phyloP scores from a whole-genome alignment of 345 rosid genomes.

The Salix brachista region DNA sequence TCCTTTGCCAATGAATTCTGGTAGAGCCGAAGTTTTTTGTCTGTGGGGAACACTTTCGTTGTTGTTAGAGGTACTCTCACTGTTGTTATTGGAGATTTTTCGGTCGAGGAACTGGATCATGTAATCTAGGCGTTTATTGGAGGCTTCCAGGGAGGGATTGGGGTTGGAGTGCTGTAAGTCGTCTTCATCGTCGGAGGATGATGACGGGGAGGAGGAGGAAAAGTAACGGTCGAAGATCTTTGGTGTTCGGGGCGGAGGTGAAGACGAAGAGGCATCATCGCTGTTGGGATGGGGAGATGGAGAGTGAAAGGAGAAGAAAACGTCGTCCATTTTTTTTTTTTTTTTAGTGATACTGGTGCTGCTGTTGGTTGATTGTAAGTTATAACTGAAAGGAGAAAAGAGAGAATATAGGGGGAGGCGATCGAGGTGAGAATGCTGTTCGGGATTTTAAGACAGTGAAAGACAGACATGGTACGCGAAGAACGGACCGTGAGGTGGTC shows the following conservation, averaged over 20 bases:
- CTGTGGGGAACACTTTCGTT: background rate
- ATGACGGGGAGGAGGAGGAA: constrained; percentile 36
- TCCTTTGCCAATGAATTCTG: constrained; percentile 27
- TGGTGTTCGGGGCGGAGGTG: constrained; percentile 27
- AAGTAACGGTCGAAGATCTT: constrained; percentile 62
- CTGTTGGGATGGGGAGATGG: too few species aligned
- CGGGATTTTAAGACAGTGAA: background rate
- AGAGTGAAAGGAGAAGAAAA: background rate
- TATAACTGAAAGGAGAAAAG: background rate
- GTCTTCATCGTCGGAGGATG: constrained; percentile 41
- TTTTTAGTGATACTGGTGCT: too few species aligned
- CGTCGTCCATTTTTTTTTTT: constrained; percentile 1
- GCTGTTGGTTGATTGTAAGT: background rate
- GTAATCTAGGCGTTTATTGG: constrained; percentile 72
- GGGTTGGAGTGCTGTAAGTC: constrained; percentile 33
- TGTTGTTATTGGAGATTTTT: constrained; percentile 41
- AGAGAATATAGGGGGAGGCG: background rate
- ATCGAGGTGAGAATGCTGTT: background rate
- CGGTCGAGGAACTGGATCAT: constrained; percentile 91
- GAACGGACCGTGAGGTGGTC: background rate
- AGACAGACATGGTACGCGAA: background rate
- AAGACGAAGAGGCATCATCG: background rate
- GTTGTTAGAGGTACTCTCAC: constrained; percentile 1
- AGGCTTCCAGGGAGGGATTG: constrained; percentile 43
- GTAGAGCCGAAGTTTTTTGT: constrained; percentile 1